Evolutionary conservation across 192 early-diverging fungal genomes (phyloP).

Genomic region (Coemansia javaensis): DNA sequence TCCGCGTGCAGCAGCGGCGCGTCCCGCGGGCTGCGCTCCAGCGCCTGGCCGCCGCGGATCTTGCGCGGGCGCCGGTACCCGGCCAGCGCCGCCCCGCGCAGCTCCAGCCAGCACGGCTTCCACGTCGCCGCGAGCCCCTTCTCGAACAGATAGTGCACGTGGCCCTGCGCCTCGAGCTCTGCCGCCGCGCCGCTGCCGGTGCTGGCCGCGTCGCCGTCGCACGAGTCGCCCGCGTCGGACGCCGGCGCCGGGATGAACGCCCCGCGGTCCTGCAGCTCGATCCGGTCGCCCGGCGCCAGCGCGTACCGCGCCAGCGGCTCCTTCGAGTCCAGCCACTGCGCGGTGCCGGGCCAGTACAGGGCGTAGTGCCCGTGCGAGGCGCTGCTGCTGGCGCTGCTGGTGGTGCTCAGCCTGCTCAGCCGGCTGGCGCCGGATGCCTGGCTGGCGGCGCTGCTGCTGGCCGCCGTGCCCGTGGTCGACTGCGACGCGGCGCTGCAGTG

Average conservation of each 20-base stretch:
- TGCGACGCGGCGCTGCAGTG: neutral
- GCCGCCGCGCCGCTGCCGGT: neutral
- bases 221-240: neutral
- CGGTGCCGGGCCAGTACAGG: conserved; percentile 37
- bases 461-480: conserved; percentile 1
- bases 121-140: conserved; percentile 32
- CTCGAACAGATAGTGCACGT: conserved; percentile 30
- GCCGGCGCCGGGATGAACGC: conserved; percentile 19
- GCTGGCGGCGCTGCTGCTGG: neutral
- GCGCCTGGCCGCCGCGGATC: neutral
- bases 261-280: conserved; percentile 40
- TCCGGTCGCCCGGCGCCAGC: conserved; percentile 16
- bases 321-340: conserved; percentile 38
- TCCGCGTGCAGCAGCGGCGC: conserved; percentile 10
- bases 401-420: too few species aligned
- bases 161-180: conserved; percentile 27
- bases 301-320: conserved; percentile 19
- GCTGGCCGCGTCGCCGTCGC: neutral
- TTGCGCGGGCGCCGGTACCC: conserved; percentile 4
- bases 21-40: neutral
- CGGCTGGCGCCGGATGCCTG: too few species aligned
- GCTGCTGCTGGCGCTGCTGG: conserved; percentile 1
- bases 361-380: conserved; percentile 31
- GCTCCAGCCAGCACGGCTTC: conserved; percentile 41
- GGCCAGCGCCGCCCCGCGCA: conserved; percentile 16